Evolutionary conservation across 2,329 filamentous ascomycete genomes (phyloP).

Genomic region (Penicillium sp.): DNA sequence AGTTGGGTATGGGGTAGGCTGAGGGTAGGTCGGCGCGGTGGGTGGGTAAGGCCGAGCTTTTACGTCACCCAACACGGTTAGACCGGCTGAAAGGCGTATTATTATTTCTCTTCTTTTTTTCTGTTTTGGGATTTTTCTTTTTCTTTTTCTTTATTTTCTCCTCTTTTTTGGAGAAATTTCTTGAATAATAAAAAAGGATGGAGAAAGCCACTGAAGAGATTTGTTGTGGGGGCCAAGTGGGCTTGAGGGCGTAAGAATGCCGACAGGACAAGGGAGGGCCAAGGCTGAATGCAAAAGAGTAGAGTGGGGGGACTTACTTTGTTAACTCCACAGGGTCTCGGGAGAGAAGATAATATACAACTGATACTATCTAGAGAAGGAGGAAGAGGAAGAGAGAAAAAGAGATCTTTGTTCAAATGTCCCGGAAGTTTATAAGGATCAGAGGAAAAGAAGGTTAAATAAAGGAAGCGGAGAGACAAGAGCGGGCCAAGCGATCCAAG

Average conservation of each 20-base stretch:
- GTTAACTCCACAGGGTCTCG: too few species aligned
- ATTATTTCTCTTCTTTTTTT: slow-evolving; percentile 8
- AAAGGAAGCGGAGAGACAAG: slow-evolving; percentile 22
- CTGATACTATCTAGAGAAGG: slow-evolving; percentile 4
- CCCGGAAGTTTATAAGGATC: slow-evolving; percentile 14
- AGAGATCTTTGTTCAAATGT: neutral
- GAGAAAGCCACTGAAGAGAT: slow-evolving; percentile 22
- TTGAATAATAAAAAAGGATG: slow-evolving; percentile 10
- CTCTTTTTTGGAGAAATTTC: slow-evolving; percentile 13
- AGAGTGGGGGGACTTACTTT: slow-evolving; percentile 11
- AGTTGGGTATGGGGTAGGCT: slow-evolving; percentile 27
- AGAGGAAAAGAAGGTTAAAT: slow-evolving; percentile 32
- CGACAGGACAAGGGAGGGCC: slow-evolving; percentile 19
- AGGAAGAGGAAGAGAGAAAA: slow-evolving; percentile 1
- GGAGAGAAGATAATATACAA: neutral
- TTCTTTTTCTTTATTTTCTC: slow-evolving; percentile 11
- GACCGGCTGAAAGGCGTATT: slow-evolving; percentile 11
- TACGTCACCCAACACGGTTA: slow-evolving; percentile 29
- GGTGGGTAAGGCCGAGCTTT: slow-evolving; percentile 24
- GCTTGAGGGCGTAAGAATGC: slow-evolving; percentile 22
- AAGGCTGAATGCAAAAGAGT: slow-evolving; percentile 5
- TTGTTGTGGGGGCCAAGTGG: slow-evolving; percentile 25
- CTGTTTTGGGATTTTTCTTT: slow-evolving; percentile 11
- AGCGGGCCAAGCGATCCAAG: slow-evolving; percentile 16
- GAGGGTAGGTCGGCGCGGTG: slow-evolving; percentile 6